phyloP scores from a whole-genome alignment of 768 basidiomycete species.

The Asterophora parasitica region DNA sequence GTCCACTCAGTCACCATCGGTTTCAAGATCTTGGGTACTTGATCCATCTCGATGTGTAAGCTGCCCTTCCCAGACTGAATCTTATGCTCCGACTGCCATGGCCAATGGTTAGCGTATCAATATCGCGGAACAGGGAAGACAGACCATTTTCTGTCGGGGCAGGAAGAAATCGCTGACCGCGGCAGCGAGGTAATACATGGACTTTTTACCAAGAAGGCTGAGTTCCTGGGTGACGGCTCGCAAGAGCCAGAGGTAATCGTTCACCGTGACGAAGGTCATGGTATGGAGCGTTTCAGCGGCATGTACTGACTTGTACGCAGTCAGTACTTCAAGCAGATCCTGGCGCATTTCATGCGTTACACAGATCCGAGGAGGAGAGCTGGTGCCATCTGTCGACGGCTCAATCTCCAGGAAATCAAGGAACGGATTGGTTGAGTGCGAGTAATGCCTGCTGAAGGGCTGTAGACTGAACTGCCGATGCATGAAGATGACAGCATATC shows the following conservation, averaged over 20 bases:
- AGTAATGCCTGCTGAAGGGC: conserved; percentile 96
- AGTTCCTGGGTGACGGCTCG: conserved; percentile 80
- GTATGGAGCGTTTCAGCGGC: conserved; percentile 71
- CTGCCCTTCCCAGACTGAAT: conserved; percentile 97
- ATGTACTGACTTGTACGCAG: conserved; percentile 78
- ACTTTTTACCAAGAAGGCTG: conserved; percentile 57
- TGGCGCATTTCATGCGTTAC: conserved; percentile 63
- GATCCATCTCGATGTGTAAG: conserved; percentile 95
- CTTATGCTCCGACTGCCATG: conserved; percentile 85
- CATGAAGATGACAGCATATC: conserved; percentile 98
- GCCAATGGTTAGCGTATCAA: neutral
- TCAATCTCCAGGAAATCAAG: conserved; percentile 88
- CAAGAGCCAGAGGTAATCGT: conserved; percentile 93
- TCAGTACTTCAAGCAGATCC: conserved; percentile 68
- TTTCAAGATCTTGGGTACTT: conserved; percentile 94
- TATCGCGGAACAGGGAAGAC: conserved; percentile 22
- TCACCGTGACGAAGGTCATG: conserved; percentile 88
- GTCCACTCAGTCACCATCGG: conserved; percentile 95
- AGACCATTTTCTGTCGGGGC: conserved; percentile 83
- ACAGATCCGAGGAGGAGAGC: conserved; percentile 45
- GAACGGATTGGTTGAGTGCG: conserved; percentile 97
- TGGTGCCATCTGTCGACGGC: conserved; percentile 16
- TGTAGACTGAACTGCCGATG: conserved; percentile 97
- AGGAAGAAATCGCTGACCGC: conserved; percentile 99
- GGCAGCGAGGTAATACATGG: conserved; percentile 95